Conservation (phyloP, 139 green algal genomes). For the Closterium sp. region DNA sequence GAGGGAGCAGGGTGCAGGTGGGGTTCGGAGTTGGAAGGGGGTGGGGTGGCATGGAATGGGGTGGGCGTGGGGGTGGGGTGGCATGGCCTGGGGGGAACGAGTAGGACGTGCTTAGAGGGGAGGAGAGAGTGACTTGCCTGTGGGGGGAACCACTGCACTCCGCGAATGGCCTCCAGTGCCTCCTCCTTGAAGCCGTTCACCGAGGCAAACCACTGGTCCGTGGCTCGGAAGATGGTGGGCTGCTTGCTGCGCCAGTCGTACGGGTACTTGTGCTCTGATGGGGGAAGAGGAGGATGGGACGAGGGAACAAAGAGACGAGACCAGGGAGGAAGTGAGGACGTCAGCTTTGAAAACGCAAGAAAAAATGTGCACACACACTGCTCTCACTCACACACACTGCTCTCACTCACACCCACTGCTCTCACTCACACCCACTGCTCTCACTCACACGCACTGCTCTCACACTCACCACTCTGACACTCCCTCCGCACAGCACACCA, state of each 20-base stretch:
- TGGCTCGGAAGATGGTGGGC: constrained; percentile 96
- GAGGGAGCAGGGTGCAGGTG: no score
- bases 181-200: constrained; percentile 81
- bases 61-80: no score
- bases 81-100: no score
- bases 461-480: background rate
- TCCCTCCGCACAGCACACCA: background rate
- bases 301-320: background rate
- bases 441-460: constrained; percentile 52
- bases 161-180: constrained; percentile 72
- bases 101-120: no score
- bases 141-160: constrained; percentile 81
- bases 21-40: no score
- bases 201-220: constrained; percentile 88
- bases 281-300: background rate
- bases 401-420: background rate
- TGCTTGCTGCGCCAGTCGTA: constrained; percentile 99
- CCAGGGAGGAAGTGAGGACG: background rate
- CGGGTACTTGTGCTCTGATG: constrained; percentile 92
- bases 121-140: background rate
- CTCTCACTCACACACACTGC: constrained; percentile 52
- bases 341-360: no score
- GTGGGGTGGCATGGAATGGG: background rate
- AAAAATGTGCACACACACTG: background rate
- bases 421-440: background rate